Evolutionary conservation across 164 flowering plant species (phyloP).

Genomic region (Nymphaea colorata): DNA sequence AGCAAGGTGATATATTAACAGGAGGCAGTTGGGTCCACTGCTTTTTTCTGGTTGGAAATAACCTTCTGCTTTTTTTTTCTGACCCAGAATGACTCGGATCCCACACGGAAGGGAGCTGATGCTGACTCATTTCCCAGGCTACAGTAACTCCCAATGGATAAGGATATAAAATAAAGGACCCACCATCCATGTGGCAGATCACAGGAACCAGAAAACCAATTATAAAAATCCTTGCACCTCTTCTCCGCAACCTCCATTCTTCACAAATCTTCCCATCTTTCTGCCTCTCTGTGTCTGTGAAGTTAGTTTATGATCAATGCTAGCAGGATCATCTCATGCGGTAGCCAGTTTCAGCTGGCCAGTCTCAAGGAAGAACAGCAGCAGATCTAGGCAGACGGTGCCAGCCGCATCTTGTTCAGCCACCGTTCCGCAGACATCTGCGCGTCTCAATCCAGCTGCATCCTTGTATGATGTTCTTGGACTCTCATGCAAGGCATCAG

Average conservation of each 20-base stretch:
- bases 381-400: neutral
- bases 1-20: neutral
- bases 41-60: neutral
- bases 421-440: neutral
- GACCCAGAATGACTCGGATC: neutral
- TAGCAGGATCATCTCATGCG: neutral
- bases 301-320: neutral
- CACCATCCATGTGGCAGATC: neutral
- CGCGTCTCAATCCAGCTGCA: neutral
- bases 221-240: neutral
- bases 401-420: neutral
- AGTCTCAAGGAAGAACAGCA: neutral
- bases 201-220: neutral
- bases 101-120: neutral
- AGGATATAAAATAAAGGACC: neutral
- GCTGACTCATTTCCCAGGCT: neutral
- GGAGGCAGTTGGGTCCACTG: neutral
- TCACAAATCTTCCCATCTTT: neutral
- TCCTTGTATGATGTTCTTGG: slow-evolving; percentile 1
- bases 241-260: neutral
- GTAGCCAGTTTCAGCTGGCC: slow-evolving; percentile 1
- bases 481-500: neutral
- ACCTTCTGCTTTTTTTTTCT: neutral
- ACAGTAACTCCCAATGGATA: slow-evolving; percentile 1
- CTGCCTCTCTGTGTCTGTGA: neutral